Evolutionary conservation across 2,329 filamentous ascomycete species (phyloP).

Genomic region (Lachnum nothofagi): DNA sequence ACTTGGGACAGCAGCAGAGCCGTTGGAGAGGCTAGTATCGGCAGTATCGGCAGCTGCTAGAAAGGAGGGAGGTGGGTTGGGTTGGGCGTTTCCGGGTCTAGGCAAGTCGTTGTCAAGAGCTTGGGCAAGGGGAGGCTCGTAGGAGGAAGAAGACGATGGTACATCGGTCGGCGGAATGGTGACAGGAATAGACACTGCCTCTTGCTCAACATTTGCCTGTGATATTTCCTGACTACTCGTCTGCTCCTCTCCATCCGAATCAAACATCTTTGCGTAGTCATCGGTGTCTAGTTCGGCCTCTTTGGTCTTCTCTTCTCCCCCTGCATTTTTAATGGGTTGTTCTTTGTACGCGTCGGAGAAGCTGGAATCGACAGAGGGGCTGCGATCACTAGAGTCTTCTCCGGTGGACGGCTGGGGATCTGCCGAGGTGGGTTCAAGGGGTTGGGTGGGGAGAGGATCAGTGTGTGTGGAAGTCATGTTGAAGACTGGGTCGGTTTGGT

Average conservation of each 20-base stretch:
- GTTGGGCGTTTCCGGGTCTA: conserved; percentile 17
- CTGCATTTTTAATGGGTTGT: conserved; percentile 22
- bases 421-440: conserved; percentile 16
- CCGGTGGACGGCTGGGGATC: conserved; percentile 8
- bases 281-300: conserved; percentile 26
- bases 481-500: conserved; percentile 67
- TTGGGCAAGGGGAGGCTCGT: conserved; percentile 17
- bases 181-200: conserved; percentile 23
- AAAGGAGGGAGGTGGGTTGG: conserved; percentile 18
- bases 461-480: conserved; percentile 60
- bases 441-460: conserved; percentile 30
- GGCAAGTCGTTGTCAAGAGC: conserved; percentile 10
- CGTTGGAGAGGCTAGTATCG: conserved; percentile 15
- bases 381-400: conserved; percentile 8
- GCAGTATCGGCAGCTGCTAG: conserved; percentile 10
- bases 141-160: conserved; percentile 13
- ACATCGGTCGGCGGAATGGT: conserved; percentile 22
- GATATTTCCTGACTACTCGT: conserved; percentile 32
- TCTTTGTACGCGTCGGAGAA: conserved; percentile 34
- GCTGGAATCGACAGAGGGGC: conserved; percentile 27
- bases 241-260: conserved; percentile 32
- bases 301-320: conserved; percentile 11
- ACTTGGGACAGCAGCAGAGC: conserved; percentile 9
- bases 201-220: conserved; percentile 28
- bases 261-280: conserved; percentile 36